Evolutionary conservation across 345 rosid species (phyloP).

Genomic region (Eucalyptus curtisii): DNA sequence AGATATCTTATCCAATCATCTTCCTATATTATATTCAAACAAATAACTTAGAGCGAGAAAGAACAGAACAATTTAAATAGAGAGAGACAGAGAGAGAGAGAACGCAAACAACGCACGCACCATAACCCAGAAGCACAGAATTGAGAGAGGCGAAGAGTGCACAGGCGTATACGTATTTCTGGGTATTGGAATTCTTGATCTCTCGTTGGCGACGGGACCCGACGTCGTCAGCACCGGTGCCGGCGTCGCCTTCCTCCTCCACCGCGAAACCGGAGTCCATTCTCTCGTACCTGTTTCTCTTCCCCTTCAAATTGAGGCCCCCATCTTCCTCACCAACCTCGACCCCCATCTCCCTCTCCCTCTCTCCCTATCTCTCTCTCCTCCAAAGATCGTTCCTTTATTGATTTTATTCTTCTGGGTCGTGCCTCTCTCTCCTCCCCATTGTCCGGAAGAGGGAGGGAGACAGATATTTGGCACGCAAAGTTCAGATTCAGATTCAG

Average conservation of each 20-base stretch:
- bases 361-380: not conserved
- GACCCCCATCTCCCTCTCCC: not conserved
- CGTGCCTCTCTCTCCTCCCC: not conserved
- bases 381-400: not conserved
- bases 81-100: not conserved
- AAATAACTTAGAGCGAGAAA: not conserved
- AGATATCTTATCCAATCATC: not conserved
- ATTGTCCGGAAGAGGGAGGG: not conserved
- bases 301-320: not conserved
- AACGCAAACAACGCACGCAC: conserved; percentile 6
- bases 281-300: conserved; percentile 3
- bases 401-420: not conserved
- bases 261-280: conserved; percentile 2
- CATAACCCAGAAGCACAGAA: conserved; percentile 63
- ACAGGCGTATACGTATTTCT: conserved; percentile 28
- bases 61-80: not conserved
- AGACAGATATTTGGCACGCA: not conserved
- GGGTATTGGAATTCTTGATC: not conserved
- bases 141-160: conserved; percentile 60
- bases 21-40: not conserved
- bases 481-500: not conserved
- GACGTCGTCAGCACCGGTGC: not conserved
- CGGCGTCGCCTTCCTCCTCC: not conserved
- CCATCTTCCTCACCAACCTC: not conserved
- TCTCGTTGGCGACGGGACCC: not conserved